Conservation (phyloP, 148 eudicot species). For the Simmondsia chinensis region DNA sequence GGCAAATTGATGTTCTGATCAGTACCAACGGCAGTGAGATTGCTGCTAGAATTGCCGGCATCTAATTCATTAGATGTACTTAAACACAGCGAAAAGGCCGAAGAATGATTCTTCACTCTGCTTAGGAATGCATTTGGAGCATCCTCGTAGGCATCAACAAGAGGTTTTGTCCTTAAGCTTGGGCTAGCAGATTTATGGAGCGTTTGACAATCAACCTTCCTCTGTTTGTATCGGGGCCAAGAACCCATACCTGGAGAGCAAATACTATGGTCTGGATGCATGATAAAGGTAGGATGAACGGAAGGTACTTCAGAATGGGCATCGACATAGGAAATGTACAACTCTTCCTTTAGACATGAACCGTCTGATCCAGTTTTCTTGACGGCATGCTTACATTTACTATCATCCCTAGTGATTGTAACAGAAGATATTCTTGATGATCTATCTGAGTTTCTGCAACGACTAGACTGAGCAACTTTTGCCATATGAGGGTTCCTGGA, state of each 20-base stretch:
- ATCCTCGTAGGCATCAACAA: slow-evolving; percentile 2
- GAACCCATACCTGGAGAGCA: no score
- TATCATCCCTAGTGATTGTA: no score
- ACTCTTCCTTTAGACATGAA: no score
- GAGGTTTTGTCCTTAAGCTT: slow-evolving; percentile 14
- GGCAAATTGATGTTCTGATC: slow-evolving; percentile 7
- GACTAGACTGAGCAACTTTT: slow-evolving; percentile 1
- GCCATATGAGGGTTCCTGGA: background rate
- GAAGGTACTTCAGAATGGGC: no score
- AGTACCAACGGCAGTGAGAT: slow-evolving; percentile 11
- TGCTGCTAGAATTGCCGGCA: slow-evolving; percentile 10
- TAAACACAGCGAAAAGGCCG: background rate
- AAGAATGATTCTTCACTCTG: slow-evolving; percentile 4
- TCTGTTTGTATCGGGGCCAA: no score
- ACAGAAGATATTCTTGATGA: no score
- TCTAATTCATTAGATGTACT: slow-evolving; percentile 6
- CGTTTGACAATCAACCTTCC: no score
- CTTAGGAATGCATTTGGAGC: slow-evolving; percentile 3
- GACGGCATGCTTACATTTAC: no score
- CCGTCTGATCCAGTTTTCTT: no score
- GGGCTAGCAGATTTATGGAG: slow-evolving; percentile 24
- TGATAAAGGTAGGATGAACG: no score
- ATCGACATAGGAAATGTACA: no score
- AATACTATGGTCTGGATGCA: no score
- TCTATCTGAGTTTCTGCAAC: background rate